phyloP scores from a whole-genome alignment of 2,329 filamentous ascomycete genomes.

The Pyricularia sp. region DNA sequence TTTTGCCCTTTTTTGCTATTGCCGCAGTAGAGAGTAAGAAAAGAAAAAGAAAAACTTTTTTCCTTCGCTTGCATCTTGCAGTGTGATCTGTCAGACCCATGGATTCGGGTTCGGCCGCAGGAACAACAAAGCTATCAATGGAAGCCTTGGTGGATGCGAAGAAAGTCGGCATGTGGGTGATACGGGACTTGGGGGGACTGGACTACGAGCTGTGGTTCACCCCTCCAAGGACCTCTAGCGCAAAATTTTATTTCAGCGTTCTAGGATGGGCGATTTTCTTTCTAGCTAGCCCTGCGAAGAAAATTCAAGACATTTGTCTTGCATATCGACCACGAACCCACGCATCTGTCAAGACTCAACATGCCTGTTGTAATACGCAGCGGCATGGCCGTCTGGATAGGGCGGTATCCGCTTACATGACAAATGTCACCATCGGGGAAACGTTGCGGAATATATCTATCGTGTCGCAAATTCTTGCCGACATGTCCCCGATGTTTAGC shows the following conservation, averaged over 20 bases:
- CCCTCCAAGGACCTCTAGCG: background rate
- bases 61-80: background rate
- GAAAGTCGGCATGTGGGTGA: background rate
- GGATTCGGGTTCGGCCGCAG: background rate
- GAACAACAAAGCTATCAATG: background rate
- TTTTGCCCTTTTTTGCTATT: background rate
- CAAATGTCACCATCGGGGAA: background rate
- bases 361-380: background rate
- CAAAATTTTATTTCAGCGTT: background rate
- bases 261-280: background rate
- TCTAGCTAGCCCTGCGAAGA: background rate
- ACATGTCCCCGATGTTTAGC: background rate
- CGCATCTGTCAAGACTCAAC: background rate
- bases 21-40: background rate
- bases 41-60: background rate
- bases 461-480: background rate
- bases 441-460: background rate
- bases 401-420: background rate
- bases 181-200: background rate
- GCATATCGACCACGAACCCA: background rate
- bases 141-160: background rate
- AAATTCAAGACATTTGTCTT: background rate
- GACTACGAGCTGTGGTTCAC: background rate
- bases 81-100: background rate
- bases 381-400: background rate